Conservation (phyloP, 805 yeast genomes). For the Starmerella apicola region DNA sequence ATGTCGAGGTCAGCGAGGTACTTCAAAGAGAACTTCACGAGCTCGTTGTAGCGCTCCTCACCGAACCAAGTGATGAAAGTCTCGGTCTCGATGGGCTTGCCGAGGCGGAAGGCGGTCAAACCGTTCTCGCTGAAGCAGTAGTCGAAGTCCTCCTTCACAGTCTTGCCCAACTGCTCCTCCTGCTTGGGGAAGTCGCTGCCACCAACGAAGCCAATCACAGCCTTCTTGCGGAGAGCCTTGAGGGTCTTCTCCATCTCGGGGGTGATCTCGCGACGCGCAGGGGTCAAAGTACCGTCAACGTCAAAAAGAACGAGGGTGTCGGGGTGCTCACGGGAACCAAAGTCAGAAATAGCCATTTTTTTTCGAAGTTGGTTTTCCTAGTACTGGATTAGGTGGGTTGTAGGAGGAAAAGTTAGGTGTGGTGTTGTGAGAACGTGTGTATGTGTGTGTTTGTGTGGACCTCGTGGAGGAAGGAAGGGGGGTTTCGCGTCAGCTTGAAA, state of each 20-base stretch:
- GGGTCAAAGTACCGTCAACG: slow-evolving; percentile 97
- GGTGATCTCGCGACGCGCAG: slow-evolving; percentile 66
- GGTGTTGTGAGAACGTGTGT: too few relatives aligned
- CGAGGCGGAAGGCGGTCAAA: slow-evolving; percentile 88
- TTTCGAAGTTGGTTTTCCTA: too few relatives aligned
- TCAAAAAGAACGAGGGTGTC: slow-evolving; percentile 86
- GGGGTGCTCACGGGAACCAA: slow-evolving; percentile 56
- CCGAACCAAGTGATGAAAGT: slow-evolving; percentile 94
- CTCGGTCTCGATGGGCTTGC: slow-evolving; percentile 80
- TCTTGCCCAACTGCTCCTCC: slow-evolving; percentile 84
- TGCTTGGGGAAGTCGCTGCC: slow-evolving; percentile 93
- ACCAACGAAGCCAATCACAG: slow-evolving; percentile 93
- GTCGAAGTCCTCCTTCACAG: slow-evolving; percentile 69
- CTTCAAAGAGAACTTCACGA: slow-evolving; percentile 71
- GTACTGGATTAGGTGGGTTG: too few relatives aligned
- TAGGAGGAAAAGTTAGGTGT: too few relatives aligned
- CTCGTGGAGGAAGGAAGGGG: too few relatives aligned
- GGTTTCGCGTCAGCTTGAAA: too few relatives aligned
- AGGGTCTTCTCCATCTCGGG: slow-evolving; percentile 63
- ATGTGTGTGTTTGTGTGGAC: too few relatives aligned
- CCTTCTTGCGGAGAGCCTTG: slow-evolving; percentile 71
- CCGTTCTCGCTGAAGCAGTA: slow-evolving; percentile 97
- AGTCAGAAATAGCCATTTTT: slow-evolving; percentile 38
- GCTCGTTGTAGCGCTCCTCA: slow-evolving; percentile 80
- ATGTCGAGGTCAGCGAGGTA: slow-evolving; percentile 77